Base-by-base conservation (phyloP, 2,329 filamentous ascomycete genomes). In the Diaporthe amygdali region DNA sequence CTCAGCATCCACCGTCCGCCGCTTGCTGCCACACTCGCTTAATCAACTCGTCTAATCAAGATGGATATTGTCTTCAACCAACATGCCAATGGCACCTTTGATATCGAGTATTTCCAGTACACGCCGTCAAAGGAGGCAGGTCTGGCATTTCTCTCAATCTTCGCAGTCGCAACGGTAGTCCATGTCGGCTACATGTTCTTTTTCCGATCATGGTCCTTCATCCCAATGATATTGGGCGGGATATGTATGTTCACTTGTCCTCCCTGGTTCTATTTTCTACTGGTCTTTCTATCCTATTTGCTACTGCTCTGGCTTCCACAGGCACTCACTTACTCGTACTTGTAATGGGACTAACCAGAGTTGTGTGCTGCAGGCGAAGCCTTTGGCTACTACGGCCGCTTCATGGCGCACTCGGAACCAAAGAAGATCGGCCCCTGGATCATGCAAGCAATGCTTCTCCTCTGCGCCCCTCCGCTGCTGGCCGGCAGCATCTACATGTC, bases 401-500 rank as follows among this genome's bases (percentile, higher is more conserved):
- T 72, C 25, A 63, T 71, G 8, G 76, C 75, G 20, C 75, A 76
- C 55, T 59, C 72, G 52, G 51, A 76, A 20, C 69, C 72, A 20
- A 71, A 71, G 15, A 73, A 71, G 5, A 73, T 73, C 41, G 54
- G 63, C 2, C 79, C 79, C 2, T 84, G 79, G 71, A 74, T 84
- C 52, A 56, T 83, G 7, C 81, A 84, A 69, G 78, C 80, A 12
- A 75, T 84, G 4, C 76, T 84, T 3, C 74, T 84, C 22, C 77
- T 84, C 10, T 76, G 81, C 25, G 80, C 82, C 0, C 82, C 83
- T 0, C 79, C 81, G 0, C 76, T 84, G 44, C 81, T 82, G 68
- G 82, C 82, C 7, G 83, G 82, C 0, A 80, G 78, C 0, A 81
- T 84, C 17, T 85, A 84, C 76, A 84, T 84, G 81, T 78, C 79